Evolutionary conservation across 2,329 filamentous ascomycete genomes (phyloP), one percentile per base, ranked within the genome.

Genomic region (Colletotrichum echinochloae): DNA sequence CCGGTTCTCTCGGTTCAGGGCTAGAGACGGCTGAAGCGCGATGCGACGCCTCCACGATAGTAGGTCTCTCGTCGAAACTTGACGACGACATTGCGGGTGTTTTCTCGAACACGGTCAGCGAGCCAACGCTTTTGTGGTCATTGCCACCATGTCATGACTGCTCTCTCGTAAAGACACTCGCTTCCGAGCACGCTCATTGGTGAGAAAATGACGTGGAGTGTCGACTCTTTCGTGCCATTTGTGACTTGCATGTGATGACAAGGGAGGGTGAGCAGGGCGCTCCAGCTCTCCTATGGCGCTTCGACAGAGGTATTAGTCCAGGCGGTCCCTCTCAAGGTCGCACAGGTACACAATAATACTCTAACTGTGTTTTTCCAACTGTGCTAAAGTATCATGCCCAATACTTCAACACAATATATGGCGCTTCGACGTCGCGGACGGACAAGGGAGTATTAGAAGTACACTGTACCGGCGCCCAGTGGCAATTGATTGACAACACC

Each of bases 191-290:
- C 30, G 7, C 14, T 28, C 14, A 26, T 28, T 12, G 39, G 16
- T 12, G 18, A 37, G 30, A 23, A 23, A 35, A 37, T 51, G 59
- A 51, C 33, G 59, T 33, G 7, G 7, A n/a, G 26, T 7, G 3
- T 6, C 5, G 12, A 23, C 35, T 33, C 20, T 20, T 37, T 28
- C n/a, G 37, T 54, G 11, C 11, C 35, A 26, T 6, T 18, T 8
- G 28, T 23, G 44, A 28, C 26, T 62, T 26, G 35, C 60, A 62
- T 51, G 60, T 54, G 60, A 52, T 23, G 48, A 6, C 11, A 62
- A 62, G 60, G 48, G 60, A 62, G 48, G 18, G 26, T 20, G 39
- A 12, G 20, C 26, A 26, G 18, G 35, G 35, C 26, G 7, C 30
- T 4, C 20, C 16, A n/a, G 3, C 48, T 52, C 30, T 52, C 26